phyloP scores from a whole-genome alignment of 306 rosid genomes.

The Quercus parvula region DNA sequence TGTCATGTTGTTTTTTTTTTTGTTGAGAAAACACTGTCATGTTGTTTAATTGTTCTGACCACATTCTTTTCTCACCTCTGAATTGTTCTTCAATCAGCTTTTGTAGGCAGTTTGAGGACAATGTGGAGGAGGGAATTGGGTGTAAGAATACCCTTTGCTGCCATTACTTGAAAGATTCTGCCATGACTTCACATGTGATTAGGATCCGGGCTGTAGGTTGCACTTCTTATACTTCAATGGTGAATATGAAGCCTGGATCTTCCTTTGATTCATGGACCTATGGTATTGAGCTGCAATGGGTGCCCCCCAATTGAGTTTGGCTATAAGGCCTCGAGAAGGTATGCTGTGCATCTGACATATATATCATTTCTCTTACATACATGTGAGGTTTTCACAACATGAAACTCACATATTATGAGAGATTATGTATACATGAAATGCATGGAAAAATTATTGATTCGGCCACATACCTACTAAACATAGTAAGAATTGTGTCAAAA shows the following conservation, averaged over 20 bases:
- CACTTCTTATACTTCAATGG: constrained; percentile 74
- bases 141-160: constrained; percentile 70
- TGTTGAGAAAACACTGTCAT: constrained; percentile 52
- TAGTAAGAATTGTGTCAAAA: background rate
- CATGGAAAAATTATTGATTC: no score
- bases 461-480: no score
- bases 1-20: constrained; percentile 45
- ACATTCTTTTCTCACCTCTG: constrained; percentile 60
- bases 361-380: no score
- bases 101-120: constrained; percentile 61
- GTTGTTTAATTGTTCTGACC: constrained; percentile 58
- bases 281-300: constrained; percentile 87
- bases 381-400: no score
- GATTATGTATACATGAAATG: no score
- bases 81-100: constrained; percentile 67
- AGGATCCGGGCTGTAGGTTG: constrained; percentile 66
- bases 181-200: constrained; percentile 70
- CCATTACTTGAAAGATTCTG: constrained; percentile 71
- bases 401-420: no score
- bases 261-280: constrained; percentile 63
- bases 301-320: constrained; percentile 37
- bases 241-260: constrained; percentile 41
- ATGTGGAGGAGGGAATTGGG: constrained; percentile 43
- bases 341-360: no score
- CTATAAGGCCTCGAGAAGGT: no score